Percentiles rank a stretch among this genome's conserved stretches.
Evolutionary conservation across 441 rosid genomes (phyloP).

Genomic region (Manihot esculenta): DNA sequence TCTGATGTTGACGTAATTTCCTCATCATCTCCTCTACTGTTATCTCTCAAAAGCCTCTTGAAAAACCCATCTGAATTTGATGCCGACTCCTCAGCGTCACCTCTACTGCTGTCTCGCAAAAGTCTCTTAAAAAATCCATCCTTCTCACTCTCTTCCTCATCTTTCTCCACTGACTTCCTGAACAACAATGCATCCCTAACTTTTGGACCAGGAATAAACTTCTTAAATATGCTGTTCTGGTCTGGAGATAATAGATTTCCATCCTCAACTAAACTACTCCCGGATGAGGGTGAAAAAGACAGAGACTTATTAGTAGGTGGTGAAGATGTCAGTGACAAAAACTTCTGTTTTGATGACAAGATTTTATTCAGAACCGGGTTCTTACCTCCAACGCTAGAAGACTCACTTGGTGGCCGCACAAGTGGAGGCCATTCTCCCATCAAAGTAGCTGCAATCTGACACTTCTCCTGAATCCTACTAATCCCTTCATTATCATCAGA

Average conservation of each 20-base stretch:
- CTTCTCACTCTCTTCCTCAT: slow-evolving; percentile 83
- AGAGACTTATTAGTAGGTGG: slow-evolving; percentile 68
- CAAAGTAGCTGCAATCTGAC: slow-evolving; percentile 95
- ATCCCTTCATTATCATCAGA: slow-evolving; percentile 95
- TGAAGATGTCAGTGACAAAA: slow-evolving; percentile 77
- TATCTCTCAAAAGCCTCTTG: slow-evolving; percentile 71
- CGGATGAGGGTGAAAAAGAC: slow-evolving; percentile 65
- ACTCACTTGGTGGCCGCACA: slow-evolving; percentile 48
- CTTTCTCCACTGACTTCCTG: slow-evolving; percentile 92
- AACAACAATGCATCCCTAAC: slow-evolving; percentile 91
- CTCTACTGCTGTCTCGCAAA: slow-evolving; percentile 60
- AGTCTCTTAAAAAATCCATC: slow-evolving; percentile 95
- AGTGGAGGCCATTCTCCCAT: slow-evolving; percentile 96
- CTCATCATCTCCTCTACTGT: slow-evolving; percentile 76
- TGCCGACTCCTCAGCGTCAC: slow-evolving; percentile 74
- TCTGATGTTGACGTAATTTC: slow-evolving; percentile 74
- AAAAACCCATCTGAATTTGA: slow-evolving; percentile 86
- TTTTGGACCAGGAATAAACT: slow-evolving; percentile 88
- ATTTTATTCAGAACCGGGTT: slow-evolving; percentile 84
- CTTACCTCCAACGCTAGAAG: slow-evolving; percentile 74
- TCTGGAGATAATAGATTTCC: slow-evolving; percentile 61
- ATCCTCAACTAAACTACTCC: slow-evolving; percentile 64
- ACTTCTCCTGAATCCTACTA: slow-evolving; percentile 93
- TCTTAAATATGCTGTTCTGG: slow-evolving; percentile 83
- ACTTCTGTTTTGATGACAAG: slow-evolving; percentile 80